phyloP scores from a whole-genome alignment of 345 rosid genomes.

The Citrus inodora region DNA sequence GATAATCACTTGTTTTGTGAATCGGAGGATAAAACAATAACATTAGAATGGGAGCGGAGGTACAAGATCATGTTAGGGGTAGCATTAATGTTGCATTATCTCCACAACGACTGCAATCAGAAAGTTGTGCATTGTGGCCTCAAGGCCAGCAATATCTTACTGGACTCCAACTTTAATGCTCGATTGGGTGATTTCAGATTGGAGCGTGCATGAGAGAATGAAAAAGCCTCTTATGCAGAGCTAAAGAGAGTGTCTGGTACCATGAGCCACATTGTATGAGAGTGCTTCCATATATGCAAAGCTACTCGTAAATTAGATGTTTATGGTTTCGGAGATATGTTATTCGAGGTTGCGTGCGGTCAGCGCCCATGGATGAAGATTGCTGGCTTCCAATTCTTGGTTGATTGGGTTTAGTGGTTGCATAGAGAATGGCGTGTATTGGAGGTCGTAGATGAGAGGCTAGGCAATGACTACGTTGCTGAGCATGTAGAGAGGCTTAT shows the following conservation, averaged over 20 bases:
- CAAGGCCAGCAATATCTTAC: constrained; percentile 61
- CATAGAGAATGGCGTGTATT: constrained; percentile 41
- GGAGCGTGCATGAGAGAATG: constrained; percentile 52
- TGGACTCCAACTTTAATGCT: constrained; percentile 53
- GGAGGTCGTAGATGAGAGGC: constrained; percentile 47
- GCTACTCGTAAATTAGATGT: constrained; percentile 62
- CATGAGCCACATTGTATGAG: constrained; percentile 55
- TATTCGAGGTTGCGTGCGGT: constrained; percentile 57
- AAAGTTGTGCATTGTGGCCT: constrained; percentile 66
- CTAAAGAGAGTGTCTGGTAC: constrained; percentile 51
- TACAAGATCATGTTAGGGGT: constrained; percentile 48
- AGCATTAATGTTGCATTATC: constrained; percentile 54
- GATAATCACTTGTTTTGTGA: constrained; percentile 43
- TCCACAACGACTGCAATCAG: constrained; percentile 54
- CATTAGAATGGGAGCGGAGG: constrained; percentile 38
- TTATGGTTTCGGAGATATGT: constrained; percentile 53
- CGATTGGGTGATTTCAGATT: constrained; percentile 60
- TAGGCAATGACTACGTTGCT: constrained; percentile 24
- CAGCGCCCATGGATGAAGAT: constrained; percentile 42
- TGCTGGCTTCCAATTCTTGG: constrained; percentile 27
- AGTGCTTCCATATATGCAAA: constrained; percentile 54
- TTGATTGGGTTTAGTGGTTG: constrained; percentile 54
- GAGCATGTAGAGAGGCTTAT: constrained; percentile 47
- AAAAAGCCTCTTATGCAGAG: constrained; percentile 51
- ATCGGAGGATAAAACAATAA: constrained; percentile 7